Base-by-base conservation (phyloP, 1,284 basidiomycete species). In the Austropuccinia psidii region DNA sequence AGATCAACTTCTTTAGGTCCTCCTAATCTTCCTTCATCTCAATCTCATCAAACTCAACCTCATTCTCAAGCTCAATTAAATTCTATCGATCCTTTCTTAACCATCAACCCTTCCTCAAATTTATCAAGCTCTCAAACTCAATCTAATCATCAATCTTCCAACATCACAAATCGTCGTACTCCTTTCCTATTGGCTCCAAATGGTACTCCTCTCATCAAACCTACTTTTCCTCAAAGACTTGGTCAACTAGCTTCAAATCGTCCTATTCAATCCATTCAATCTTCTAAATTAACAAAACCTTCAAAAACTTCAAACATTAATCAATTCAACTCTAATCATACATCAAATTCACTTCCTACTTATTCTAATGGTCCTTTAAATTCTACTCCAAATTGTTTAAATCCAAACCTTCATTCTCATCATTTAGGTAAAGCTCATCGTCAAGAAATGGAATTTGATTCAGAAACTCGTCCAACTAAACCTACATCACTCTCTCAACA, bases 191-290 rank as follows among this genome's bases (percentile, higher is more conserved):
- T 54, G 6, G 45, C 65, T 2, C 49, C 65, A 2, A 67, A 67
- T 35, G 65, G 65, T 6, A 67, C 65, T n/a, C 65, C 65, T 15
- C 65, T 67, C 29, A 49, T 67, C 5, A 17, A 55, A 24, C 65
- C 65, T 21, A 67, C 9, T 8, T 67, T 67, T 52, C 65, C 65
- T 24, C 65, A 67, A 17, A 50, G 35, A 15, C 45, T 29, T 9
- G 45, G 15, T 6, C 29, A 24, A 3, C n/a, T n/a, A n/a, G n/a
- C n/a, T n/a, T n/a, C n/a, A n/a, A n/a, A n/a, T n/a, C 39, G 15
- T 13, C 15, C 24, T 19, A 15, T 31, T 31, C 61, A 41, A 3
- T 19, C 35, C 41, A 31, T 29, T 27, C 61, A 2, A 8, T 11
- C 11, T 27, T 64, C 9, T 31, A 45, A 49, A 7, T 64, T 9